Conservation (phyloP, 495 filamentous ascomycete genomes). For the Geoglossum glabrum region DNA sequence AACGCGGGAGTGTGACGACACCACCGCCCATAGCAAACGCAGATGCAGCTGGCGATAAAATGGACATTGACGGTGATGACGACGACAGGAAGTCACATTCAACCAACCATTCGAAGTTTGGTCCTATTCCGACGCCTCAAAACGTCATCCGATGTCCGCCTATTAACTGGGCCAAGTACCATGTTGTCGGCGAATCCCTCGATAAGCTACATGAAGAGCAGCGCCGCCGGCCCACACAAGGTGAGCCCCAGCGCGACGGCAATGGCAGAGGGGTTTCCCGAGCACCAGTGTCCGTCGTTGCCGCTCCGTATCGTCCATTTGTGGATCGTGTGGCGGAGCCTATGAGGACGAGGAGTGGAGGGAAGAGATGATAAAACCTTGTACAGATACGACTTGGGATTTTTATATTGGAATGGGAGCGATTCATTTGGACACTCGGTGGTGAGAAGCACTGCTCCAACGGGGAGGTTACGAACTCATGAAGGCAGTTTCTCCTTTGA, state of each 20-base stretch:
- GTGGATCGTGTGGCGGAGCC: slow-evolving; percentile 23
- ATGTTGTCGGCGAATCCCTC: slow-evolving; percentile 55
- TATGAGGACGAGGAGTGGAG: neutral
- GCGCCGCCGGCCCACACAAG: slow-evolving; percentile 36
- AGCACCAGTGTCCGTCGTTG: slow-evolving; percentile 36
- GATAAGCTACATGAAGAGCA: slow-evolving; percentile 74
- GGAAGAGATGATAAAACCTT: neutral
- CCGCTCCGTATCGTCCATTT: slow-evolving; percentile 55
- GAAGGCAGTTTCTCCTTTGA: neutral
- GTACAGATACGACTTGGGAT: neutral
- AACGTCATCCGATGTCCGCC: slow-evolving; percentile 66
- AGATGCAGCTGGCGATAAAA: slow-evolving; percentile 13
- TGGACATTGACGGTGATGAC: slow-evolving; percentile 20
- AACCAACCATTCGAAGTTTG: slow-evolving; percentile 18
- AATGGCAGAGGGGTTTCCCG: slow-evolving; percentile 17
- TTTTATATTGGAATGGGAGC: neutral
- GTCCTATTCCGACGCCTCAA: slow-evolving; percentile 52
- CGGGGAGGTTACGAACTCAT: neutral
- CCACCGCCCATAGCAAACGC: neutral
- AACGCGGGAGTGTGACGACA: neutral
- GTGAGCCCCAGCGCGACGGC: slow-evolving; percentile 26
- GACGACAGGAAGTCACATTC: slow-evolving; percentile 12
- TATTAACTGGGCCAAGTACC: slow-evolving; percentile 83
- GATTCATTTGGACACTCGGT: neutral
- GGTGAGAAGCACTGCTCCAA: neutral